A percentile compares a stretch with the other conserved stretches of the same genome.
Conservation (phyloP, 2,329 filamentous ascomycete genomes). For the Drechslerella stenobrocha region DNA sequence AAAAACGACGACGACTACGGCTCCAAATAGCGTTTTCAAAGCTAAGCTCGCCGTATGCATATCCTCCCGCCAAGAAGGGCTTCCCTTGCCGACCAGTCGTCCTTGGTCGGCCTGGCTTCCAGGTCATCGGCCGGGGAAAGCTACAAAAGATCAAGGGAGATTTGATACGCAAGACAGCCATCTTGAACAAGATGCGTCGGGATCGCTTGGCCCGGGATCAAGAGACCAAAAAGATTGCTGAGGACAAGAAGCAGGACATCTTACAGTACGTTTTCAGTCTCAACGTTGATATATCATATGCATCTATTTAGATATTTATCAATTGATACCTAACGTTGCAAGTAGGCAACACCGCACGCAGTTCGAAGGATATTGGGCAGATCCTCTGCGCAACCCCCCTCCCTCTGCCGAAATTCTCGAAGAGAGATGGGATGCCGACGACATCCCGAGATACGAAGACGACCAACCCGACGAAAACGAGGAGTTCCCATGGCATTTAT, state of each 20-base stretch:
- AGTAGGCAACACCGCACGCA: constrained; percentile 44
- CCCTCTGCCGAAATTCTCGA: constrained; percentile 46
- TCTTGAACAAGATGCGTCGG: constrained; percentile 61
- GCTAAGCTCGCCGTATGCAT: constrained; percentile 40
- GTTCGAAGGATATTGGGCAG: constrained; percentile 41
- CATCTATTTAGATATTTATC: too few relatives aligned
- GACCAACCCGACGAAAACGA: constrained; percentile 38
- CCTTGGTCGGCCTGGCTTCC: constrained; percentile 30
- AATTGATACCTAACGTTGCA: constrained; percentile 18
- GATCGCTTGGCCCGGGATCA: constrained; percentile 50
- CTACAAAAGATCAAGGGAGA: constrained; percentile 55
- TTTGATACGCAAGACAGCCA: constrained; percentile 66
- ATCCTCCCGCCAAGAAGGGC: constrained; percentile 41
- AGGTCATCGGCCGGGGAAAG: constrained; percentile 38
- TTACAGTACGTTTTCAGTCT: constrained; percentile 15
- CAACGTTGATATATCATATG: too few relatives aligned
- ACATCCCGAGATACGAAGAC: constrained; percentile 46
- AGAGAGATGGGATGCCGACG: constrained; percentile 45
- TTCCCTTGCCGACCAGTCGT: constrained; percentile 30
- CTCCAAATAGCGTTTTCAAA: constrained; percentile 43
- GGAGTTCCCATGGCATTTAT: constrained; percentile 45
- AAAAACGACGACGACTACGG: constrained; percentile 43
- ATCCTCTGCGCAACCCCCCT: constrained; percentile 45
- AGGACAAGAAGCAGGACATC: constrained; percentile 46
- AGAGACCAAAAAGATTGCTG: constrained; percentile 36